Evolutionary conservation across 2,329 filamentous ascomycete genomes (phyloP).

Genomic region (Xylariales sp.): DNA sequence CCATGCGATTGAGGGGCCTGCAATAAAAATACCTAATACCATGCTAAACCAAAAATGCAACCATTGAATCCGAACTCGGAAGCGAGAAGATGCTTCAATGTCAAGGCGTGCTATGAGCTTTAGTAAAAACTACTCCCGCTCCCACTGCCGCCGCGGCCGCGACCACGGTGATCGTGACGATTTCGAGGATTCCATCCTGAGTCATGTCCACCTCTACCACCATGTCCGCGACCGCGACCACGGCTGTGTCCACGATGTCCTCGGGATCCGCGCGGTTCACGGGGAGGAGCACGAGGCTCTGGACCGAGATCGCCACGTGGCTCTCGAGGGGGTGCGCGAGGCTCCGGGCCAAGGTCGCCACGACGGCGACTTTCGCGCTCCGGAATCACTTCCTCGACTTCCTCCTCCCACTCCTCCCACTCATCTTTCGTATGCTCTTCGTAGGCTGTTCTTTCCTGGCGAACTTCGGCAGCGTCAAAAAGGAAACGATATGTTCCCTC

Average conservation of each 20-base stretch:
- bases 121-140: slow-evolving; percentile 43
- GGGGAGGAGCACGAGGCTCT: slow-evolving; percentile 42
- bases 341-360: slow-evolving; percentile 43
- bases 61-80: slow-evolving; percentile 8
- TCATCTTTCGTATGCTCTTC: slow-evolving; percentile 77
- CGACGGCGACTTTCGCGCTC: slow-evolving; percentile 43
- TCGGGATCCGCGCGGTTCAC: slow-evolving; percentile 41
- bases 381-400: slow-evolving; percentile 74
- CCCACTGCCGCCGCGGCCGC: slow-evolving; percentile 44
- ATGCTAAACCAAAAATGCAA: slow-evolving; percentile 23
- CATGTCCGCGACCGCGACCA: slow-evolving; percentile 39
- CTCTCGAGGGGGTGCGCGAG: slow-evolving; percentile 43
- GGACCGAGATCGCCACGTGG: slow-evolving; percentile 45
- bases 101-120: neutral
- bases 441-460: slow-evolving; percentile 75
- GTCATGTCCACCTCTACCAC: slow-evolving; percentile 45
- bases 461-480: slow-evolving; percentile 81
- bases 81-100: slow-evolving; percentile 1
- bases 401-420: slow-evolving; percentile 80
- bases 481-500: slow-evolving; percentile 90
- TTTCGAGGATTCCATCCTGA: slow-evolving; percentile 44
- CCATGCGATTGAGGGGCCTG: slow-evolving; percentile 19
- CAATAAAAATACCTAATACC: slow-evolving; percentile 11
- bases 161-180: slow-evolving; percentile 45
- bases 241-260: slow-evolving; percentile 43